phyloP scores from a whole-genome alignment of 2,329 filamentous ascomycete genomes.

The Alternaria dauci region DNA sequence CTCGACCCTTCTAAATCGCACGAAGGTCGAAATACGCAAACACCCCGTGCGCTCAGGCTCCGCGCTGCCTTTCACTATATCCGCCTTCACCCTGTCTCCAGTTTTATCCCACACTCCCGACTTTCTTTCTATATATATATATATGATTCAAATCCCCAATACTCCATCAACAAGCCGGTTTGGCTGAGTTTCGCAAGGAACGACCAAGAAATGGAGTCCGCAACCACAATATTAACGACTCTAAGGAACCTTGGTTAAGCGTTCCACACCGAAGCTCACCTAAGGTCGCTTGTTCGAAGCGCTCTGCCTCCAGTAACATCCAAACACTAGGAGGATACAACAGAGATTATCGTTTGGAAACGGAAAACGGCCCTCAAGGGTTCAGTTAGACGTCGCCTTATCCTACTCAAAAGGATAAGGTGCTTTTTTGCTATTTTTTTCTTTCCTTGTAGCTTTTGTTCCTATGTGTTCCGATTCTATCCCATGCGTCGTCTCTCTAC shows the following conservation, averaged over 20 bases:
- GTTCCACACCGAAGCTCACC: constrained; percentile 6
- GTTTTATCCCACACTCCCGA: neutral
- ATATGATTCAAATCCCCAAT: neutral
- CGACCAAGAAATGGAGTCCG: constrained; percentile 1
- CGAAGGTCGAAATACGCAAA: neutral
- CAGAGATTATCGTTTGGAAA: neutral
- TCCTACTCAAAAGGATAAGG: neutral
- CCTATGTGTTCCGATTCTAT: neutral
- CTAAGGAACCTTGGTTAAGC: constrained; percentile 5
- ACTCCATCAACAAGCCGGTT: neutral
- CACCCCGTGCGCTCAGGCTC: neutral
- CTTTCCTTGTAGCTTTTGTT: neutral
- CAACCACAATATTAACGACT: constrained; percentile 4
- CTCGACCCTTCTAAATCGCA: neutral
- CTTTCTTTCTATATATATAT: neutral
- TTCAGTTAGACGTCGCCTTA: constrained; percentile 2
- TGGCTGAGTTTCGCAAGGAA: constrained; percentile 5
- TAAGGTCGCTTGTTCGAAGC: neutral
- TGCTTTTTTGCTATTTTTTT: neutral
- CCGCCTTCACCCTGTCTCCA: neutral
- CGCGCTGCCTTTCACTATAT: neutral
- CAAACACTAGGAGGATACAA: constrained; percentile 4
- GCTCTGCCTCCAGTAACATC: neutral
- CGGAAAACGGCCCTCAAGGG: neutral
- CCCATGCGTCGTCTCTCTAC: neutral